These are phyloP conservation scores for Colletotrichum cuscutae DNA, from an alignment of 2,329 filamentous ascomycete species.

Conservation along the genomic window DNA sequence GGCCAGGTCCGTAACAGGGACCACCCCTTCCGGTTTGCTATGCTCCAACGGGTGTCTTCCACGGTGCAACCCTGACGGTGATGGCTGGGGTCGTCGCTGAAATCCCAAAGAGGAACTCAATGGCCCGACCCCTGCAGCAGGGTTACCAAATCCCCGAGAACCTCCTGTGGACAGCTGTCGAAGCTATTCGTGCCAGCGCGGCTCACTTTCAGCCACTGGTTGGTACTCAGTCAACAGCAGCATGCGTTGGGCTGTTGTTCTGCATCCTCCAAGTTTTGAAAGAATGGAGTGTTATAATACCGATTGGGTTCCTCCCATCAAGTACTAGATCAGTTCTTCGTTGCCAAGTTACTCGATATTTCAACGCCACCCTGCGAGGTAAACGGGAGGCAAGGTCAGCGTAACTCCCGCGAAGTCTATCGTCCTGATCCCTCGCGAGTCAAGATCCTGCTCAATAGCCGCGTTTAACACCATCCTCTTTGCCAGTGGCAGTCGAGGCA, in stretches of 20 bases:
- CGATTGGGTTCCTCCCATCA: background rate
- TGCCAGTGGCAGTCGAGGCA: background rate
- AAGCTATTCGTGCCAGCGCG: background rate
- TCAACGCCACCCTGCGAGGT: background rate
- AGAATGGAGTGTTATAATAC: background rate
- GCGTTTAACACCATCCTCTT: background rate
- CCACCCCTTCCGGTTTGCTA: background rate
- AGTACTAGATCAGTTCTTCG: no score
- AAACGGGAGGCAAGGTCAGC: background rate
- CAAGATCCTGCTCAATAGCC: background rate
- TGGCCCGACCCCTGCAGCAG: slow-evolving; percentile 4
- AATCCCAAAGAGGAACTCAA: background rate
- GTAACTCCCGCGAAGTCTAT: background rate
- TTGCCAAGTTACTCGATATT: background rate
- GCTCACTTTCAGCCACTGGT: background rate
- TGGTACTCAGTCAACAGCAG: background rate
- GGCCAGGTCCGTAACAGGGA: slow-evolving; percentile 6
- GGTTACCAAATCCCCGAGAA: slow-evolving; percentile 14
- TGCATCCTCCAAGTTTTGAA: background rate
- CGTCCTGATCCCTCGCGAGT: background rate
- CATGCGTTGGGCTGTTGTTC: background rate
- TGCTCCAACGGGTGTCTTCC: slow-evolving; percentile 12
- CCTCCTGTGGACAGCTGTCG: background rate
- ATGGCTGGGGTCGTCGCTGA: slow-evolving; percentile 5
- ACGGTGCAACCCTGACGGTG: slow-evolving; percentile 33